Evolutionary conservation across 2,329 filamentous ascomycete genomes (phyloP), one percentile per base, ranked within the genome.

Genomic region (Juglanconis sp.): DNA sequence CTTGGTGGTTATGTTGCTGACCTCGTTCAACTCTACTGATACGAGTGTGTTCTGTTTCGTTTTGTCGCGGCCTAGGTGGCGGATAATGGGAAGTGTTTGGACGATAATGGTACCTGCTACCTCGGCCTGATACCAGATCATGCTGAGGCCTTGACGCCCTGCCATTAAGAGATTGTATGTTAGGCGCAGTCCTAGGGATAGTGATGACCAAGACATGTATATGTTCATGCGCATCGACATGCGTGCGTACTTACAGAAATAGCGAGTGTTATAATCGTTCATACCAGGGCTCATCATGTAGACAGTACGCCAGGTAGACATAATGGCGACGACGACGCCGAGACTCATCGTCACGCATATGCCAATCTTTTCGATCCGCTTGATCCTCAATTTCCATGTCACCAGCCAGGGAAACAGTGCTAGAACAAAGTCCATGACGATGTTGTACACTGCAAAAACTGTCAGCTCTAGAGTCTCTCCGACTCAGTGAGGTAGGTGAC

Each of bases 91-190:
- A 2, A 83, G 77, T 59, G 79, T 82, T 65, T 82, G 80, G 5
- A 82, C 81, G 53, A 83, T 81, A 64, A 83, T 81, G 38, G 81
- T 83, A 56, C 80, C 80, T 8, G 79, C 76, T 59, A 82, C 72
- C 68, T 83, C 81, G 30, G 79, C 80, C 0, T 78, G 80, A 68
- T 81, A 77, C 77, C 77, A 79, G 59, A 81, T 70, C 64, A 78
- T 77, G 0, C 76, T 77, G 64, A 77, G 69, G 30, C 73, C 78
- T 62, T 79, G 77, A 56, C 77, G 76, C 74, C 68, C 47, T 54
- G 30, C 13, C 6, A 13, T 70, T 71, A 53, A 3, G 7, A 9
- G 9, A 30, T 4, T 30, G 46, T 36, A 36, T 24, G 10, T 34
- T 36, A 56, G 65, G 47, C 51, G 59, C 46, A 24, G n/a, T 15